Percentiles rank a stretch among this genome's conserved stretches.
Conservation (phyloP, 164 flowering plant species). For the Pachysandra terminalis region DNA sequence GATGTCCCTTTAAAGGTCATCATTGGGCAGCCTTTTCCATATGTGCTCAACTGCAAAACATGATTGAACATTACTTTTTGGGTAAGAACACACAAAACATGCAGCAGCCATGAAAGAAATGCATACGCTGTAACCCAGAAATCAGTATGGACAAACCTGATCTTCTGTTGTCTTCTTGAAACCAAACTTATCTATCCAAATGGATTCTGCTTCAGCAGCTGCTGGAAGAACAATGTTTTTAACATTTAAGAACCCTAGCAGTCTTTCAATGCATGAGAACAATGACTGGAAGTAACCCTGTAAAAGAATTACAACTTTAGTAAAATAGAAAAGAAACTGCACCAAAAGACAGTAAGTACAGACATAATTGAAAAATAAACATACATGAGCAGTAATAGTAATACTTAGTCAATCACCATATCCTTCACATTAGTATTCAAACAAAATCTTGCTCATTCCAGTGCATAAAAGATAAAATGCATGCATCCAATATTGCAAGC, state of each 20-base stretch:
- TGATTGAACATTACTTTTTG: neutral
- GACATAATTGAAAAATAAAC: too few relatives aligned
- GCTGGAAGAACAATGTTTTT: constrained; percentile 32
- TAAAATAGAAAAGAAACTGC: neutral
- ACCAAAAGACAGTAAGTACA: too few relatives aligned
- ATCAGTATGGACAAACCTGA: constrained; percentile 13
- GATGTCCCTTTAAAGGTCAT: constrained; percentile 67
- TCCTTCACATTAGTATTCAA: too few relatives aligned
- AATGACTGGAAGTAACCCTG: constrained; percentile 37
- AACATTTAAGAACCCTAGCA: constrained; percentile 25
- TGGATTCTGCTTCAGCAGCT: constrained; percentile 34
- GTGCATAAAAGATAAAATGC: neutral
- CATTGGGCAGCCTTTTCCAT: constrained; percentile 31
- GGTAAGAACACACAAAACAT: too few relatives aligned
- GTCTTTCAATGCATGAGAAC: constrained; percentile 31
- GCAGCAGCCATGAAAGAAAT: too few relatives aligned
- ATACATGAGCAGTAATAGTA: neutral
- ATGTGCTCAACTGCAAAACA: constrained; percentile 37
- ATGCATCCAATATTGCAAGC: neutral
- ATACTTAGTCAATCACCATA: too few relatives aligned
- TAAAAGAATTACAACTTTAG: neutral
- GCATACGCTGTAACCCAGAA: too few relatives aligned
- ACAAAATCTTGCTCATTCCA: neutral
- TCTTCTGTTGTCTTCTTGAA: constrained; percentile 23
- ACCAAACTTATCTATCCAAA: constrained; percentile 34